Percentiles rank a stretch among this genome's conserved stretches.
These are phyloP conservation scores for Pinus albicaulis DNA, from an alignment of 75 land plant genomes.

Conservation along the genomic window DNA sequence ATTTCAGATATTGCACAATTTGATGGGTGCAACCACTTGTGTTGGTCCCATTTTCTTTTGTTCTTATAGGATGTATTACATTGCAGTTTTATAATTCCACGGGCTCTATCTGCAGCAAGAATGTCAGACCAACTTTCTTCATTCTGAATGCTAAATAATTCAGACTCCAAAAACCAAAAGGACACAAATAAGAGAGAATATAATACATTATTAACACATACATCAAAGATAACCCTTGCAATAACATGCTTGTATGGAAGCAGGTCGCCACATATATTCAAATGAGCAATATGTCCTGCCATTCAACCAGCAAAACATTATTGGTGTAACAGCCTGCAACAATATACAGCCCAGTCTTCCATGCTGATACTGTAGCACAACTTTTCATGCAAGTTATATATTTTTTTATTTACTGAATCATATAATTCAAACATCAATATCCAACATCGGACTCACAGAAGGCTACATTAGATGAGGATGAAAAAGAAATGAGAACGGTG, in stretches of 20 bases:
- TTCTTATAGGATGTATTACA: background rate
- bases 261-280: conserved; percentile 73
- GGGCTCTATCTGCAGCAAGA: background rate
- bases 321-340: background rate
- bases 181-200: conserved; percentile 3
- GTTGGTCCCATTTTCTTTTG: background rate
- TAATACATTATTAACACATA: conserved; percentile 29
- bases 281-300: conserved; percentile 97
- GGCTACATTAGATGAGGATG: background rate
- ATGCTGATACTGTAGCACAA: background rate
- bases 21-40: too few relatives aligned
- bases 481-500: background rate
- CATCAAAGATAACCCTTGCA: conserved; percentile 92
- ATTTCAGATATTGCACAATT: background rate
- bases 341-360: background rate
- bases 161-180: background rate
- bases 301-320: background rate
- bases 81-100: background rate
- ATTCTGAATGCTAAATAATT: background rate
- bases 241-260: conserved; percentile 79
- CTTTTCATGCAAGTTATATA: background rate
- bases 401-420: background rate
- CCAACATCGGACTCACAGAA: background rate
- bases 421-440: background rate
- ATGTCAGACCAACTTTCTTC: background rate